A percentile compares a stretch with the other conserved stretches of the same genome.
These are phyloP conservation scores for Malus orientalis DNA, from an alignment of 306 rosid genomes.

Conservation along the genomic window DNA sequence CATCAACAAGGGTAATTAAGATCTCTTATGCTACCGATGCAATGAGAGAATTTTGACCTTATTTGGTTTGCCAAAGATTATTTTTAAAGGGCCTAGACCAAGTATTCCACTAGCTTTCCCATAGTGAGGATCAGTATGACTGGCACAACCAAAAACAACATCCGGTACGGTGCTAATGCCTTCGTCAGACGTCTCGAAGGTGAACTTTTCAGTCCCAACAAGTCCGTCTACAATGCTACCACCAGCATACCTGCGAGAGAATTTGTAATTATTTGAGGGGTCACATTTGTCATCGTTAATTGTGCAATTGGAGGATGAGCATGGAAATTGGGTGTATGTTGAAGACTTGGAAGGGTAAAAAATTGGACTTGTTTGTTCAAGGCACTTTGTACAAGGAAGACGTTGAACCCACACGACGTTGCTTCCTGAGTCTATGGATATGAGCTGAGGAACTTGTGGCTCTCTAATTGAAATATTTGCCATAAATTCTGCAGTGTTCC, in stretches of 20 bases:
- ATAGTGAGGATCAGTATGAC: neutral
- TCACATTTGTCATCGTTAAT: neutral
- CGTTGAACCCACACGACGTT: slow-evolving; percentile 32
- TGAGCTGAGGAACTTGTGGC: slow-evolving; percentile 34
- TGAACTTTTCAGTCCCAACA: slow-evolving; percentile 13
- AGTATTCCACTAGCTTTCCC: slow-evolving; percentile 22
- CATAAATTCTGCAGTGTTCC: neutral
- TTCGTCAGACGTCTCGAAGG: slow-evolving; percentile 32
- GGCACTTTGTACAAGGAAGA: slow-evolving; percentile 34
- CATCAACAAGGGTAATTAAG: neutral
- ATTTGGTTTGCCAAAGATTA: slow-evolving; percentile 21
- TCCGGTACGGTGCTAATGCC: neutral
- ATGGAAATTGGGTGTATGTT: slow-evolving; percentile 5
- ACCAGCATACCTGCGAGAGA: too few species aligned
- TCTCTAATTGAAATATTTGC: slow-evolving; percentile 41
- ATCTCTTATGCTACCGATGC: slow-evolving; percentile 33
- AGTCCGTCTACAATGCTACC: too few species aligned
- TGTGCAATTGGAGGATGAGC: neutral
- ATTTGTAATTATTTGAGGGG: too few species aligned
- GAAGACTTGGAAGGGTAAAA: slow-evolving; percentile 34
- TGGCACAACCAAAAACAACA: slow-evolving; percentile 28
- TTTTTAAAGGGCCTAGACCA: slow-evolving; percentile 15
- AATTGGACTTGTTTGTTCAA: neutral
- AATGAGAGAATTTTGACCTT: slow-evolving; percentile 30
- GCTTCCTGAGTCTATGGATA: slow-evolving; percentile 31